Evolutionary conservation across 2,329 filamentous ascomycete species (phyloP), one percentile per base, ranked within the genome.

Genomic region (Chaetomium olivaceum): DNA sequence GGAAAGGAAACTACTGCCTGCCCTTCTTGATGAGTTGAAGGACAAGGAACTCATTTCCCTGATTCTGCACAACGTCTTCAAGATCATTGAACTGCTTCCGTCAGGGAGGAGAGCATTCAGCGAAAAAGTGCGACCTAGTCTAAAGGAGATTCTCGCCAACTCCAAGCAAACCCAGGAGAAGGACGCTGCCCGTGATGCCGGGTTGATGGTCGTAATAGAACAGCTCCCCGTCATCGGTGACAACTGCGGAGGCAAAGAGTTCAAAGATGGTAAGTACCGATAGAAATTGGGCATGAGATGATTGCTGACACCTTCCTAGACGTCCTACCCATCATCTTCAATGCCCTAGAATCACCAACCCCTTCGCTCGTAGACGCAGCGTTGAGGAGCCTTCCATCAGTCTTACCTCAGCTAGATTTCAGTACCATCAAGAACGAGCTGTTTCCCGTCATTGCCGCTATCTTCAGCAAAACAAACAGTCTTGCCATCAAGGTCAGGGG

Each of bases 391-490:
- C 80, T 99, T 5, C 89, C 92, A 1, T 83, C 87, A 1, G 86
- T 97, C n/a, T 80, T 98, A 5, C 92, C 93, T 0, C 87, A 95
- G 2, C 87, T 99, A 8, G 95, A 99, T 77, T 98, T 97, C 71
- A 96, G 90, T 71, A 98, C 94, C 0, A 93, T 97, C 73, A 99
- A 98, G 78, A 95, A 96, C 72, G 94, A 98, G 69, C 84, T 99
- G 0, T 99, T 99, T 76, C 95, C 95, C 0, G 89, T 96, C 1
- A 91, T 99, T 69, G 92, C 94, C 1, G 81, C 85, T 9, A 95
- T 97, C 0, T 99, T 99, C 75, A 93, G 90, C 71, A 94, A 91
- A 75, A 99, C 95, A 0, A 96, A 87, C 75, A 97, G 93, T 75
- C 85, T 99, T 63, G 91, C 90, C 6, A 98, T 99, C 80, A 99